Evolutionary conservation across 1,284 basidiomycete species (phyloP).

Genomic region (Leccinum discolor): DNA sequence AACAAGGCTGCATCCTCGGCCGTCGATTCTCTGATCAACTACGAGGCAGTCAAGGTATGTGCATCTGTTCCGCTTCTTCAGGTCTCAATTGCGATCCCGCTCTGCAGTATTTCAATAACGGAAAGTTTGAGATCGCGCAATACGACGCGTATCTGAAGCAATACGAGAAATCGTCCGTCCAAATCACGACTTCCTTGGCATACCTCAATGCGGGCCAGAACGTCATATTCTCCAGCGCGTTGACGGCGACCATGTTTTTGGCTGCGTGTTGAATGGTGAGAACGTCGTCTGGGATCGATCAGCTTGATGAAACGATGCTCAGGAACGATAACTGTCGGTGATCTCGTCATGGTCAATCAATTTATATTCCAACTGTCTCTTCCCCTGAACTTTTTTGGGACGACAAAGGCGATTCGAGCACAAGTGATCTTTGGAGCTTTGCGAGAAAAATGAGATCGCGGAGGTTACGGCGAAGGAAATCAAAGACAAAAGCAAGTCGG

Average conservation of each 20-base stretch:
- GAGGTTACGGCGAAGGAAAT: neutral
- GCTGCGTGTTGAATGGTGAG: slow-evolving; percentile 86
- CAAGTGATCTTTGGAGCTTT: neutral
- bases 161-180: slow-evolving; percentile 92
- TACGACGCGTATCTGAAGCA: slow-evolving; percentile 89
- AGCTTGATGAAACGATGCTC: slow-evolving; percentile 3
- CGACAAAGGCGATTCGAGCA: neutral
- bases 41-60: slow-evolving; percentile 93
- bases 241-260: slow-evolving; percentile 96
- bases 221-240: slow-evolving; percentile 90
- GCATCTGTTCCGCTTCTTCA: neutral
- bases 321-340: slow-evolving; percentile 98
- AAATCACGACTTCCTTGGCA: slow-evolving; percentile 94
- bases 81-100: neutral
- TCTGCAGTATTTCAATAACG: slow-evolving; percentile 94
- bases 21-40: slow-evolving; percentile 96
- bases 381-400: slow-evolving; percentile 87
- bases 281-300: neutral
- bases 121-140: slow-evolving; percentile 86
- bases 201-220: slow-evolving; percentile 97
- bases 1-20: slow-evolving; percentile 94
- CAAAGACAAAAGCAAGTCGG: slow-evolving; percentile 1
- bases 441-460: neutral
- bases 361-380: slow-evolving; percentile 98
- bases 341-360: slow-evolving; percentile 98